Evolutionary conservation across 148 eudicot species (phyloP).

Genomic region (Cornus kousa): DNA sequence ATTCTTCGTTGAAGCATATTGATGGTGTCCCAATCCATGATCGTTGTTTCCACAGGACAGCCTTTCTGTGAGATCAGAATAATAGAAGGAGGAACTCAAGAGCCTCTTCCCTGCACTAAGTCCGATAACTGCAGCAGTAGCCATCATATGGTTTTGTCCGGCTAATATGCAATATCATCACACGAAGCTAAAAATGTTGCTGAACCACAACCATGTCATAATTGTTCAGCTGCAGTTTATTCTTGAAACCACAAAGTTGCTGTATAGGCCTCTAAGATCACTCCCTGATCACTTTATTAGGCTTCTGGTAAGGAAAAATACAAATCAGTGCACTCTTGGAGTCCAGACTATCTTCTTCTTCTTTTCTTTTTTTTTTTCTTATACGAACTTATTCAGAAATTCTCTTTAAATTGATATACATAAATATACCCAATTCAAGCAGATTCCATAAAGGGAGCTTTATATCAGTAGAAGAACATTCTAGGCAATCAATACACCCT

Average conservation of each 20-base stretch:
- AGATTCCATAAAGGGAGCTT: background rate
- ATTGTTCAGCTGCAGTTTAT: background rate
- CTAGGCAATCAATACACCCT: background rate
- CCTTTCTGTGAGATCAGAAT: slow-evolving; percentile 62
- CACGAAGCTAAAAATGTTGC: slow-evolving; percentile 23
- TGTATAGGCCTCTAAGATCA: background rate
- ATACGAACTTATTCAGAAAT: background rate
- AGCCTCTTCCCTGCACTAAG: slow-evolving; percentile 79
- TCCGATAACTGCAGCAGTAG: slow-evolving; percentile 83
- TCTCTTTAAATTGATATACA: background rate
- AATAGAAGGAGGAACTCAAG: slow-evolving; percentile 56
- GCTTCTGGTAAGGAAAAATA: slow-evolving; percentile 9
- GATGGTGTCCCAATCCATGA: slow-evolving; percentile 30
- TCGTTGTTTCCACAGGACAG: slow-evolving; percentile 41
- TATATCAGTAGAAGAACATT: background rate
- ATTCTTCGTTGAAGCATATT: slow-evolving; percentile 42
- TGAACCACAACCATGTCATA: slow-evolving; percentile 1
- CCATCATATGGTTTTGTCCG: slow-evolving; percentile 49
- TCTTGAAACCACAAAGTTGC: background rate
- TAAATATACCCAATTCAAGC: background rate
- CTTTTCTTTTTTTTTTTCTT: background rate
- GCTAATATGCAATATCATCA: slow-evolving; percentile 43
- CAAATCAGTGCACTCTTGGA: background rate
- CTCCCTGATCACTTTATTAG: slow-evolving; percentile 1
- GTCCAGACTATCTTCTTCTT: background rate